Evolutionary conservation across 495 filamentous ascomycete species (phyloP).

Genomic region (Aspergillus avenaceus): DNA sequence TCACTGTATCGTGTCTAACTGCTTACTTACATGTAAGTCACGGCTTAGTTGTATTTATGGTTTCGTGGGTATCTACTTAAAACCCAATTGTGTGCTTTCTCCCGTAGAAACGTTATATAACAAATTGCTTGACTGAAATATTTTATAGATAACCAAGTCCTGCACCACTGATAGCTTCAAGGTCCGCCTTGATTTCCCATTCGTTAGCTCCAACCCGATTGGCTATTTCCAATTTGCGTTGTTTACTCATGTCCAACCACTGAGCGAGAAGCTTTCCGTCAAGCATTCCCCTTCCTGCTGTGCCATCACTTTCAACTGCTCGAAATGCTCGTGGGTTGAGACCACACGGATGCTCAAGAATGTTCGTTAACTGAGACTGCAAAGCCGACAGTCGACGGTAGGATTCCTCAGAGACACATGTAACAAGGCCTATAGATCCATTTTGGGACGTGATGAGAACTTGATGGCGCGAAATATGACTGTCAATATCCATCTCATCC

Average conservation of each 20-base stretch:
- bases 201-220: slow-evolving; percentile 56
- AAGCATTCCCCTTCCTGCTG: slow-evolving; percentile 54
- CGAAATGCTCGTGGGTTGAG: slow-evolving; percentile 81
- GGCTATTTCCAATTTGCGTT: slow-evolving; percentile 65
- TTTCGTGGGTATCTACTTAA: no score
- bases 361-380: slow-evolving; percentile 69
- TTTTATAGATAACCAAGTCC: slow-evolving; percentile 51
- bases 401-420: slow-evolving; percentile 69
- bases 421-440: slow-evolving; percentile 72
- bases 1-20: no score
- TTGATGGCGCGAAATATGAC: slow-evolving; percentile 38
- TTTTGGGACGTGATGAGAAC: slow-evolving; percentile 67
- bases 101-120: no score
- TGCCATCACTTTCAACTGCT: slow-evolving; percentile 43
- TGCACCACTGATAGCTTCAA: slow-evolving; percentile 57
- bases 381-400: slow-evolving; percentile 84
- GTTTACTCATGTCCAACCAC: slow-evolving; percentile 67
- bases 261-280: slow-evolving; percentile 58
- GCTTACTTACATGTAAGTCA: no score
- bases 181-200: slow-evolving; percentile 55
- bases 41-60: no score
- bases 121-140: no score
- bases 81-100: no score
- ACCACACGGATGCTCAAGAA: slow-evolving; percentile 70
- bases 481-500: slow-evolving; percentile 40